Evolutionary conservation across 2,329 filamentous ascomycete genomes (phyloP), one percentile per base, ranked within the genome.

Genomic region (Conoideocrella luteorostrata): DNA sequence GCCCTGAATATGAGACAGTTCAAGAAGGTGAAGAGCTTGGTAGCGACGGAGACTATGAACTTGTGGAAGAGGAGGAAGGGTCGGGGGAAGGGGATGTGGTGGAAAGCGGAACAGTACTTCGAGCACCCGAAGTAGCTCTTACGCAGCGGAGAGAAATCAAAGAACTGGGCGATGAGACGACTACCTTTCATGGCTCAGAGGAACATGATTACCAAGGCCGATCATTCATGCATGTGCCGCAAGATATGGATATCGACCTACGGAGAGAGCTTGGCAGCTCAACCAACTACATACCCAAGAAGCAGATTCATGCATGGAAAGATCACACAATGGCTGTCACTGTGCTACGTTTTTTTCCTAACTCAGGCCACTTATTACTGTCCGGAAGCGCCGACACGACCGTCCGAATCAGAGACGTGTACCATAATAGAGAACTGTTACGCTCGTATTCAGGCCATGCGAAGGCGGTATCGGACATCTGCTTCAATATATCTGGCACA

Each of bases 151-250:
- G 78, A 60, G 70, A 78, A 58, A 72, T 74, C 7, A 78, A 82
- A 58, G 72, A 74, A 51, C 52, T 74, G 56, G 81, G 81, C 47
- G 78, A 78, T 21, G 93, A 98, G 69, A 93, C 84, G 41, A 89
- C 84, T 34, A 83, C 82, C 35, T 98, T 97, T 67, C 86, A 95
- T 58, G 93, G 90, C 49, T 76, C 77, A 32, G 74, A 86, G 59
- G 73, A 93, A 66, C 84, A 82, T 70, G 93, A 98, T 63, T 98
- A 98, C 69, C 86, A 94, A 62, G 93, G 93, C 38, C 77, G 93
- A 52, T 95, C 91, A 26, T 98, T 95, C 63, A 96, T 98, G 91
- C 93, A 98, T 66, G 76, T 97, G 36, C 93, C 93, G 4, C 89
- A 88, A 62, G 90, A 95, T 61, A 69, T 95, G 66, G 87, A 88